These are phyloP conservation scores for Goniomonas avonlea DNA, from an alignment of 78 protist species.

Conservation along the genomic window DNA sequence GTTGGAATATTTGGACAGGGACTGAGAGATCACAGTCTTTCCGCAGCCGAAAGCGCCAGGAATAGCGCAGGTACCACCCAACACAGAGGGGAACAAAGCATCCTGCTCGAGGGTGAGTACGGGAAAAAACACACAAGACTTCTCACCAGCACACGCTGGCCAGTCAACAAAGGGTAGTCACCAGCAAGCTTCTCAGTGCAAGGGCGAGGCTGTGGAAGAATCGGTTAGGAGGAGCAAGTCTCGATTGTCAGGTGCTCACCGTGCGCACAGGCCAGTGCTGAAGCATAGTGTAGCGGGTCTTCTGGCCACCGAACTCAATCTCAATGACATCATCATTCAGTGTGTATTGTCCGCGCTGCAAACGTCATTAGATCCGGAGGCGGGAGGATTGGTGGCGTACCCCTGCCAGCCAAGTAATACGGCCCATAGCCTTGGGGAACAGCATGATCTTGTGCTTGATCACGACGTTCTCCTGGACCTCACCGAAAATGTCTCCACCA, in stretches of 20 bases:
- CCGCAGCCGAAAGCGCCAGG: conserved; percentile 99
- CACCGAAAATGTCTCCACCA: conserved; percentile 93
- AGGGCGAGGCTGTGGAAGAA: not conserved
- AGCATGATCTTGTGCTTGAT: conserved; percentile 87
- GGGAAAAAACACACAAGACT: not conserved
- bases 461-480: conserved; percentile 84
- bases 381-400: conserved; percentile 71
- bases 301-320: conserved; percentile 54
- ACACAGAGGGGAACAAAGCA: conserved; percentile 93
- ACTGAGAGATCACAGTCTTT: conserved; percentile 99
- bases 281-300: conserved; percentile 65
- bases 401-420: conserved; percentile 74
- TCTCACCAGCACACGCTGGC: conserved; percentile 24
- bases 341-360: no score
- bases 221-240: not conserved
- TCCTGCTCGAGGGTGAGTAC: conserved; percentile 89
- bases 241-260: conserved; percentile 72
- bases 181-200: conserved; percentile 85
- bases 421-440: conserved; percentile 82
- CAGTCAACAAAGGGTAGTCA: conserved; percentile 83
- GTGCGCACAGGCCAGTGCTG: conserved; percentile 99
- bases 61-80: conserved; percentile 98
- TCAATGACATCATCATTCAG: conserved; percentile 42
- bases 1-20: conserved; percentile 98
- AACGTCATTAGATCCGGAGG: not conserved